Conservation (phyloP, 2,329 filamentous ascomycete genomes). For the Neofusicoccum umdonicola region DNA sequence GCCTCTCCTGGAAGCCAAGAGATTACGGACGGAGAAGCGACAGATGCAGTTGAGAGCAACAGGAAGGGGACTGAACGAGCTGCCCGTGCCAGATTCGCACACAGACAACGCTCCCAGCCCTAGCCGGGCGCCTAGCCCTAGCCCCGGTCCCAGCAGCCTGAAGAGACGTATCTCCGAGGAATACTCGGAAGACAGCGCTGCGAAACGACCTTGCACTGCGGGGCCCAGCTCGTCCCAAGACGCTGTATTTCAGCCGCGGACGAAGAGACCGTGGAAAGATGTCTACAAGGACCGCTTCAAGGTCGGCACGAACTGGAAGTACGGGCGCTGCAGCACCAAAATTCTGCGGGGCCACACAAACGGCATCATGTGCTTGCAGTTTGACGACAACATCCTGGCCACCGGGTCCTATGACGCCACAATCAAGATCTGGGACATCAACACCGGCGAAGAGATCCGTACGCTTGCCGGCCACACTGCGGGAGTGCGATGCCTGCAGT, state of each 20-base stretch:
- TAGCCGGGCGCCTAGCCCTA: conserved; percentile 18
- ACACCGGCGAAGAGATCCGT: conserved; percentile 81
- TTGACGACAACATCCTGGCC: conserved; percentile 86
- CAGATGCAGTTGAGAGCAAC: conserved; percentile 72
- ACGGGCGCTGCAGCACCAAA: conserved; percentile 81
- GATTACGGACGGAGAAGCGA: conserved; percentile 80
- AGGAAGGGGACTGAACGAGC: conserved; percentile 56
- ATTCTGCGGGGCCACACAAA: conserved; percentile 85
- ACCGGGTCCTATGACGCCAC: conserved; percentile 94
- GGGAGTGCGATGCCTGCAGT: conserved; percentile 85
- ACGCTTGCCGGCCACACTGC: conserved; percentile 79
- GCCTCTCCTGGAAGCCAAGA: conserved; percentile 83
- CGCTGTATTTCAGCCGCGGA: conserved; percentile 48
- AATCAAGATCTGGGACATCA: conserved; percentile 94
- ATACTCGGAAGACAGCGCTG: conserved; percentile 17
- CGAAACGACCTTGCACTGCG: conserved; percentile 36
- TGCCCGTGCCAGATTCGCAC: conserved; percentile 40
- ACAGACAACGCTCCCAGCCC: conserved; percentile 14
- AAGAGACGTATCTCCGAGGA: conserved; percentile 33
- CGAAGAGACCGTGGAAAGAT: conserved; percentile 81
- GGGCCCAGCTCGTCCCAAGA: conserved; percentile 20
- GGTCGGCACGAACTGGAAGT: conserved; percentile 96
- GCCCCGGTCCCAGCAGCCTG: conserved; percentile 22
- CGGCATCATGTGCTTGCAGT: conserved; percentile 75
- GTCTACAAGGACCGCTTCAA: conserved; percentile 95